These are phyloP conservation scores for Asclepias syriaca DNA, from an alignment of 257 asterid genomes.

Conservation along the genomic window DNA sequence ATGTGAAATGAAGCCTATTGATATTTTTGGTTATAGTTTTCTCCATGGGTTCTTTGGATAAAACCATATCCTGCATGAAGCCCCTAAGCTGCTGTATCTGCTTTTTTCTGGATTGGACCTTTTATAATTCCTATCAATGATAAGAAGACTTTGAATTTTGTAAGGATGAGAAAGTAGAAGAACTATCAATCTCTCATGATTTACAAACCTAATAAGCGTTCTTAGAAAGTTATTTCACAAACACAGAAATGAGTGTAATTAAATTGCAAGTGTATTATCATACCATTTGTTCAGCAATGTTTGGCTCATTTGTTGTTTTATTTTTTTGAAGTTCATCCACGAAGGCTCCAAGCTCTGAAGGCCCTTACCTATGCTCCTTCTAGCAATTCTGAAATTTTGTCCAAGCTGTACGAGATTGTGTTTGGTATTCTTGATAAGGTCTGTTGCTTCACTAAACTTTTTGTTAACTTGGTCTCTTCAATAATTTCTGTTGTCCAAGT, in stretches of 20 bases:
- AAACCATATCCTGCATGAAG: background rate
- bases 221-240: background rate
- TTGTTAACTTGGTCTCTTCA: background rate
- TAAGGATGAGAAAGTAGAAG: background rate
- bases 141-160: background rate
- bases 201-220: background rate
- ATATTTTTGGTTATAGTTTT: background rate
- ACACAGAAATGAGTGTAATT: background rate
- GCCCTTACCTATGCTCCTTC: slow-evolving; percentile 97
- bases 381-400: slow-evolving; percentile 77
- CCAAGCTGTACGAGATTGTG: slow-evolving; percentile 88
- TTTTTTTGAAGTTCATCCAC: slow-evolving; percentile 75
- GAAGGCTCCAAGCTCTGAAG: slow-evolving; percentile 96
- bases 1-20: background rate
- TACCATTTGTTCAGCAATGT: slow-evolving; percentile 17
- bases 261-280: background rate
- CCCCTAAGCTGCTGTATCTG: background rate
- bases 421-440: slow-evolving; percentile 96
- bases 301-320: slow-evolving; percentile 26
- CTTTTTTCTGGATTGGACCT: background rate
- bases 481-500: background rate
- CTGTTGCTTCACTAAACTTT: slow-evolving; percentile 15
- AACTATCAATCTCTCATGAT: background rate
- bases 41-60: background rate
- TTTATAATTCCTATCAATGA: background rate